Percentiles rank a stretch among this genome's conserved stretches.
Conservation (phyloP, 306 rosid species). For the Cucurbita argyrosperma region DNA sequence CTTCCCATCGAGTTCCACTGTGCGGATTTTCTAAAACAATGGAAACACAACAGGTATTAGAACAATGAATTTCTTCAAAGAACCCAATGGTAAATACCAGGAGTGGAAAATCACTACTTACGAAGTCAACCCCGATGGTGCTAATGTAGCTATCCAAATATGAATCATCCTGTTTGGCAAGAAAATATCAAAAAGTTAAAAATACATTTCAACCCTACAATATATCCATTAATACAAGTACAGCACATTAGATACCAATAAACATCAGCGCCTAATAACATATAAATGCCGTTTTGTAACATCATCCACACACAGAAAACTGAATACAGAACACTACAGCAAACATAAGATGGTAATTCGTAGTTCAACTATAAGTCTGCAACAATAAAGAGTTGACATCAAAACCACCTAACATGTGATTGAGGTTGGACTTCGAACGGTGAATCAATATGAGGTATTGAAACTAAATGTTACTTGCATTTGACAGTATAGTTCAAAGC, state of each 20-base stretch:
- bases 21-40: constrained; percentile 69
- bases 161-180: constrained; percentile 69
- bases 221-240: background rate
- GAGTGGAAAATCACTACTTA: constrained; percentile 26
- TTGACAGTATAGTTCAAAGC: background rate
- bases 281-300: background rate
- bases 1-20: constrained; percentile 80
- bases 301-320: background rate
- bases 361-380: background rate
- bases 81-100: background rate
- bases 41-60: constrained; percentile 11
- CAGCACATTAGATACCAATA: background rate
- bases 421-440: background rate
- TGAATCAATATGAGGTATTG: background rate
- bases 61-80: background rate
- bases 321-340: background rate
- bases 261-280: background rate
- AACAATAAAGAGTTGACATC: background rate
- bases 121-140: constrained; percentile 98
- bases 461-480: background rate
- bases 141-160: constrained; percentile 99
- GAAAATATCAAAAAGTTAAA: constrained; percentile 10
- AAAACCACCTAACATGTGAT: background rate
- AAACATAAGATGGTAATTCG: background rate
- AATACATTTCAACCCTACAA: background rate